Conservation (phyloP, 495 filamentous ascomycete species). For the Penicillium parvum region DNA sequence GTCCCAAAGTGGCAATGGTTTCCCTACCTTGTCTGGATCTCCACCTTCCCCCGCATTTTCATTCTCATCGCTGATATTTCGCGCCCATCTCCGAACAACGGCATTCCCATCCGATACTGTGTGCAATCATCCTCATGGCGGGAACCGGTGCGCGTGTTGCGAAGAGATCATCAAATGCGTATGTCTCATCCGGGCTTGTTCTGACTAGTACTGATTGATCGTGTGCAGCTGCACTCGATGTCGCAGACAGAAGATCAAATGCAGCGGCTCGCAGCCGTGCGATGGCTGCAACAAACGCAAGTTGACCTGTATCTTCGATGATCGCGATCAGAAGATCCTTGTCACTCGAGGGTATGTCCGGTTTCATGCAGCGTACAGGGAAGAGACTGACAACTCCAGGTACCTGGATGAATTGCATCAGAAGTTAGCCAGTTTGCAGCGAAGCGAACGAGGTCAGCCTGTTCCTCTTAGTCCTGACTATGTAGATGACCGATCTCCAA, state of each 20-base stretch:
- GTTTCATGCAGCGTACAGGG: background rate
- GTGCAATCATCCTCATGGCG: slow-evolving; percentile 12
- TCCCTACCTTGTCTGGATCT: too few relatives aligned
- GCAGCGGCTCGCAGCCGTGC: slow-evolving; percentile 40
- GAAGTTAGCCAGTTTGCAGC: slow-evolving; percentile 27
- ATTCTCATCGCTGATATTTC: slow-evolving; percentile 4
- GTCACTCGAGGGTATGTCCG: slow-evolving; percentile 34
- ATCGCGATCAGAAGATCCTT: slow-evolving; percentile 39
- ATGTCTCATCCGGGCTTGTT: background rate
- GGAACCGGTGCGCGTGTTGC: slow-evolving; percentile 22
- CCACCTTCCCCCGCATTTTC: slow-evolving; percentile 15
- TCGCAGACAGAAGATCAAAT: slow-evolving; percentile 45
- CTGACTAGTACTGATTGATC: background rate
- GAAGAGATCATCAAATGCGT: slow-evolving; percentile 41
- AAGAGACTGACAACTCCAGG: slow-evolving; percentile 10
- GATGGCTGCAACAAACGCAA: slow-evolving; percentile 41
- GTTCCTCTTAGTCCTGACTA: slow-evolving; percentile 15
- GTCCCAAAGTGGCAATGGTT: too few relatives aligned
- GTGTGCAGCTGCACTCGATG: slow-evolving; percentile 36
- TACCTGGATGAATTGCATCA: slow-evolving; percentile 37
- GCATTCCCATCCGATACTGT: slow-evolving; percentile 1
- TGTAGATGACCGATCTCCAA: slow-evolving; percentile 9
- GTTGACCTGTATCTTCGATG: slow-evolving; percentile 37
- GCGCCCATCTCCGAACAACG: background rate
- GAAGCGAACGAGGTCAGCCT: slow-evolving; percentile 13